A percentile compares a stretch with the other conserved stretches of the same genome.
phyloP scores from a whole-genome alignment of 306 rosid species.

The Albizia julibrissin region DNA sequence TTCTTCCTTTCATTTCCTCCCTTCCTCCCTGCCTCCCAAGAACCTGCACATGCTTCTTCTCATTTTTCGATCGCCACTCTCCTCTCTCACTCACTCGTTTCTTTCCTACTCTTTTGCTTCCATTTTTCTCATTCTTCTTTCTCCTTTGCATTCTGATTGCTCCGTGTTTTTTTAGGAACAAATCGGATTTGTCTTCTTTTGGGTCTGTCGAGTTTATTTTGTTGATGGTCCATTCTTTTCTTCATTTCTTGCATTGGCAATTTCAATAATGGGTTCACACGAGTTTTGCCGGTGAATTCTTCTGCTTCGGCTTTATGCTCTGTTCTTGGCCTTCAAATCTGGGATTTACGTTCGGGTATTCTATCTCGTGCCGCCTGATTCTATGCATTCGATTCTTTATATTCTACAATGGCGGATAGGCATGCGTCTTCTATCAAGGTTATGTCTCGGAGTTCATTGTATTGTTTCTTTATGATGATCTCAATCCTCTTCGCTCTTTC shows the following conservation, averaged over 20 bases:
- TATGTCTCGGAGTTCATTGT: constrained; percentile 52
- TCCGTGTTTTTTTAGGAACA: neutral
- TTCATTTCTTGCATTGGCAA: neutral
- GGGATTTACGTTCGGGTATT: neutral
- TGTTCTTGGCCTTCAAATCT: neutral
- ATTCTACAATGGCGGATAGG: constrained; percentile 54
- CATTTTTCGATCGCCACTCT: neutral
- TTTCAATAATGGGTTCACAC: neutral
- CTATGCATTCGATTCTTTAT: constrained; percentile 13
- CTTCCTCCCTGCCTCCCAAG: neutral
- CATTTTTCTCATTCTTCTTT: neutral
- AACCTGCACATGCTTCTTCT: neutral
- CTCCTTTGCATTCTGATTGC: neutral
- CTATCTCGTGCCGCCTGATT: neutral
- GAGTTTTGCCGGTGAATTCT: neutral
- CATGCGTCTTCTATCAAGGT: constrained; percentile 39
- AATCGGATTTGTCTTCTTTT: neutral
- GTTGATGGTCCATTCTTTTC: neutral
- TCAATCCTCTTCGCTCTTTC: constrained; percentile 56
- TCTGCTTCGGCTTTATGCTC: constrained; percentile 3
- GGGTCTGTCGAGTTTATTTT: constrained; percentile 24
- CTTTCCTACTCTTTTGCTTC: too few relatives aligned
- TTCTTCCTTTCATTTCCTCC: neutral
- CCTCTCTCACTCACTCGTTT: neutral
- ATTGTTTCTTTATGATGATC: constrained; percentile 50